Evolutionary conservation across 192 early-diverging fungal genomes (phyloP).

Genomic region (Oehlia diaphana): DNA sequence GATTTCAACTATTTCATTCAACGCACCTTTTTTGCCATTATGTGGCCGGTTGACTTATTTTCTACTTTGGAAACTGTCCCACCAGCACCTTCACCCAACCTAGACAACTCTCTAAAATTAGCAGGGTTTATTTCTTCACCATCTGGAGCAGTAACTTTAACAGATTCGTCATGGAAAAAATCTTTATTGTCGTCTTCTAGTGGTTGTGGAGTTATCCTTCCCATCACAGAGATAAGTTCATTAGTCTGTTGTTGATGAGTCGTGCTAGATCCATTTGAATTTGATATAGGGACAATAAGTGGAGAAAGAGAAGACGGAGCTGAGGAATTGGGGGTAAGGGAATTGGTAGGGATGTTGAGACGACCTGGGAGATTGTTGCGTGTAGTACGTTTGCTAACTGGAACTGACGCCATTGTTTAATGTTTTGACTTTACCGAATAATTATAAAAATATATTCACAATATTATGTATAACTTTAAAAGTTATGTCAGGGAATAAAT

Average conservation of each 20-base stretch:
- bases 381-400: neutral
- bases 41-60: slow-evolving; percentile 67
- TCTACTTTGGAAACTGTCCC: slow-evolving; percentile 89
- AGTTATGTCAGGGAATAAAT: too few species aligned
- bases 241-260: neutral
- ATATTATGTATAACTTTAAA: too few species aligned
- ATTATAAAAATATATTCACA: too few species aligned
- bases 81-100: slow-evolving; percentile 88
- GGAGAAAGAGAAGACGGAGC: slow-evolving; percentile 30
- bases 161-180: neutral
- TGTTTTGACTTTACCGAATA: too few species aligned
- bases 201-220: slow-evolving; percentile 7
- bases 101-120: slow-evolving; percentile 27
- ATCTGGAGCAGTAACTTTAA: neutral
- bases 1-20: neutral
- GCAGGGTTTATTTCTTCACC: slow-evolving; percentile 15
- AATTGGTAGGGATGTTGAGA: slow-evolving; percentile 22
- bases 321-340: slow-evolving; percentile 18
- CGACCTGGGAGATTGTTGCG: slow-evolving; percentile 24
- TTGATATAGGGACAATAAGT: slow-evolving; percentile 15
- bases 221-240: neutral
- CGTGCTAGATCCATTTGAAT: neutral
- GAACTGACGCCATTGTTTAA: too few species aligned
- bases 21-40: slow-evolving; percentile 94
- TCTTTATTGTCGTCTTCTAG: neutral